Evolutionary conservation across 345 rosid genomes (phyloP), one percentile per base, ranked within the genome.

Genomic region (Eucalyptus leucophloia): DNA sequence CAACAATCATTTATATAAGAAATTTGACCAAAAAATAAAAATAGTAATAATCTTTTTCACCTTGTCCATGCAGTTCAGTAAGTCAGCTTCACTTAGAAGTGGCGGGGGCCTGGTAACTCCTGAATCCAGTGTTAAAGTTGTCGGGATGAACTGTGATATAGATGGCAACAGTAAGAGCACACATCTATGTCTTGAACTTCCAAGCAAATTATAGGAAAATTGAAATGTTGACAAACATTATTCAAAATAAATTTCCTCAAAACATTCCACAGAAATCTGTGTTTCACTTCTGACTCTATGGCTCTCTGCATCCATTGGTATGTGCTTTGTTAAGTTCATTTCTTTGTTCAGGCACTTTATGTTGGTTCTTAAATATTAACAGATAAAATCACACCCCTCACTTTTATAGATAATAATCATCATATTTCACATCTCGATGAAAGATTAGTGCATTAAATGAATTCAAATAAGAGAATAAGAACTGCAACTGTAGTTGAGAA

Each of bases 41-140:
- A 83, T 72, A 90, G 87, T 19, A 87, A 56, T 4, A 18, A 67
- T 89, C 67, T 87, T 85, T 91, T 85, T 93, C 91, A 97, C 99
- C 98, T 97, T 97, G 95, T 98, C 99, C 99, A 98, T 98, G 94
- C 99, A 96, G 92, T 94, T 93, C 90, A 98, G 91, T 89, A 98
- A 92, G 93, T 98, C 99, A 88, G 99, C 96, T 94, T 98, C 99
- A 92, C 99, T 95, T 88, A 97, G 89, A 86, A 95, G 95, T 65
- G 99, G 98, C 13, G 99, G 99, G 67, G 99, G 99, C 91, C 97
- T 95, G 28, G 99, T 97, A 49, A 96, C 94, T 89, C 98, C 98
- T n/a, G 98, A 92, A 92, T 98, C 99, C 91, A 98, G 97, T 93
- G 97, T 96, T 92, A 98, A 88, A 53, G 94, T 90, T 86, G 97